Percentiles rank a stretch among this genome's conserved stretches.
phyloP scores from a whole-genome alignment of 805 yeast genomes.

The Candida loeiensis region DNA sequence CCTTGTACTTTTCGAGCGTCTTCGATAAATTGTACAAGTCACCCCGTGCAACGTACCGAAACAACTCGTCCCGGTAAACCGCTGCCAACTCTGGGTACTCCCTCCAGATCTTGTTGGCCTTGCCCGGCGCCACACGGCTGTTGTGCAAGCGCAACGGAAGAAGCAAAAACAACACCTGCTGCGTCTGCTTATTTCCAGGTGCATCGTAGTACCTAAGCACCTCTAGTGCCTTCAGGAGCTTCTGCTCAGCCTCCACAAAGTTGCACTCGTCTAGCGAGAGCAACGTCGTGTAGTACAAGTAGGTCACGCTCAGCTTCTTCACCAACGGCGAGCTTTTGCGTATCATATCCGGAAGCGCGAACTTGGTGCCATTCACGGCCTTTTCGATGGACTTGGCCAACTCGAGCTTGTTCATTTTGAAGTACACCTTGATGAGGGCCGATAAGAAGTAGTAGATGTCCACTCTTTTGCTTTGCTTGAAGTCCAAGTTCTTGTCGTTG shows the following conservation, averaged over 20 bases:
- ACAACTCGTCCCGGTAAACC: conserved; percentile 45
- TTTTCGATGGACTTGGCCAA: conserved; percentile 72
- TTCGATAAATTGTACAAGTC: conserved; percentile 51
- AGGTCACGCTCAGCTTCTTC: conserved; percentile 52
- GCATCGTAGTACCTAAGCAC: conserved; percentile 23
- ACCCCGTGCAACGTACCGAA: conserved; percentile 50
- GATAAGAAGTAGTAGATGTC: conserved; percentile 72
- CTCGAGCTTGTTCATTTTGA: conserved; percentile 61
- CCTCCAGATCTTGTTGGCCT: conserved; percentile 31
- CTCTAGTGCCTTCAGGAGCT: conserved; percentile 50
- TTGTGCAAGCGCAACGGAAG: conserved; percentile 61
- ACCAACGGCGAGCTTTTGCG: conserved; percentile 33
- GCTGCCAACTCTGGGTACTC: conserved; percentile 38
- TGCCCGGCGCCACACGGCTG: conserved; percentile 45
- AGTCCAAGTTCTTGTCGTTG: conserved; percentile 67
- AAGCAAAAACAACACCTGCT: conserved; percentile 53
- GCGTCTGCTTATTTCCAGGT: conserved; percentile 26
- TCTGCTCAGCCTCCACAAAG: conserved; percentile 46
- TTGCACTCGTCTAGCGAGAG: conserved; percentile 65
- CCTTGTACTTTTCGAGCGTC: conserved; percentile 43
- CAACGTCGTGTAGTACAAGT: conserved; percentile 66
- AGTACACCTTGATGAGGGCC: conserved; percentile 65
- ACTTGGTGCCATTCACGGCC: conserved; percentile 55
- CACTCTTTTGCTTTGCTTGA: conserved; percentile 47
- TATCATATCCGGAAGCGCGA: conserved; percentile 48